Evolutionary conservation across 441 rosid genomes (phyloP), one percentile per base, ranked within the genome.

Genomic region (Adansonia rubrostipa): DNA sequence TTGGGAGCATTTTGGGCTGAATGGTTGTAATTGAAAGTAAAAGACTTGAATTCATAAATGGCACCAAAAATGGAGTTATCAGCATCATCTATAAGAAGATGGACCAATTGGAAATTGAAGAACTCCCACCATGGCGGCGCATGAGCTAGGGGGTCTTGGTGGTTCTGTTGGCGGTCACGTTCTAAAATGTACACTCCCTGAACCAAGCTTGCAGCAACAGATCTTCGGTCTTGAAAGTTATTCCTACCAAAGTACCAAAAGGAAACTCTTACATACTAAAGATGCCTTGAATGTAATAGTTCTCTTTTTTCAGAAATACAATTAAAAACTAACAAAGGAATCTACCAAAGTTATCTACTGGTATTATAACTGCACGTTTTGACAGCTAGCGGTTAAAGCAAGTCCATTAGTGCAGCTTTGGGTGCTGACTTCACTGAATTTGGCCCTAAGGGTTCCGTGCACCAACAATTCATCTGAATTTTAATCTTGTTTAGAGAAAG

Each of bases 111-210:
- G 74, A 88, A 88, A 76, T 85, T 65, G 85, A 89, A 89, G 82
- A 79, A 86, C 65, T 86, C 84, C 89, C 88, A 89, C 92, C 91
- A 88, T n/a, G 82, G 19, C 7, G 79, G 70, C 42, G 90, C 89
- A 50, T 81, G 87, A 62, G 93, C 85, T 53, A 74, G 63, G 2
- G 79, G 72, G 42, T 84, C 89, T 56, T 74, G 64, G 50, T 87
- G 75, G 33, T 80, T 82, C 69, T 78, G 79, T 76, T 88, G 90
- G 81, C 90, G 87, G 75, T 88, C 91, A 53, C 89, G 74, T 71
- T 89, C 91, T 62, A 85, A 13, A 63, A 84, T 67, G 67, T 83
- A 84, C 47, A 82, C 91, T 69, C 88, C 92, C 75, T 83, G 85
- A 60, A 89, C 89, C 81, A 88, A 84, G 83, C 89, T 81, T 53